Percentiles rank a stretch among this genome's conserved stretches.
phyloP scores from a whole-genome alignment of 768 basidiomycete species.

The Tephrocybe rancida region DNA sequence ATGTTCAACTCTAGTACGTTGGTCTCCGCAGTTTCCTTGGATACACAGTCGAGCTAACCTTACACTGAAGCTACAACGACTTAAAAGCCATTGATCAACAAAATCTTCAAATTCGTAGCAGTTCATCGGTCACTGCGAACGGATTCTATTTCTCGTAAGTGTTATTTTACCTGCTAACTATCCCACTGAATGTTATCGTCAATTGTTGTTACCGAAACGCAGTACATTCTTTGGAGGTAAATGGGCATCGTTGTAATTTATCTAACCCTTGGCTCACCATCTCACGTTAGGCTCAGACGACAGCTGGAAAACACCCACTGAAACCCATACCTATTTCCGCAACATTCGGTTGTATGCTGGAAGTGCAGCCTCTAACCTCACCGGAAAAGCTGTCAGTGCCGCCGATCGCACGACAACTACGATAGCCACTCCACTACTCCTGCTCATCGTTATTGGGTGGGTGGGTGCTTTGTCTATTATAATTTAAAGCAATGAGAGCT shows the following conservation, averaged over 20 bases:
- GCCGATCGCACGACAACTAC: conserved; percentile 14
- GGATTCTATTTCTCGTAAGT: conserved; percentile 78
- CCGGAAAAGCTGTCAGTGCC: conserved; percentile 32
- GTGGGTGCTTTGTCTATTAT: conserved; percentile 3
- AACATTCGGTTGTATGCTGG: conserved; percentile 71
- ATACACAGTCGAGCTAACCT: background rate
- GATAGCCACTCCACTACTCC: background rate
- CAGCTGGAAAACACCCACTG: conserved; percentile 71
- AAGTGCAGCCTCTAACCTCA: conserved; percentile 48
- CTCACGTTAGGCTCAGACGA: conserved; percentile 53
- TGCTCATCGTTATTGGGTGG: conserved; percentile 3
- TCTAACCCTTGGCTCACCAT: conserved; percentile 18
- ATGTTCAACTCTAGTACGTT: conserved; percentile 68
- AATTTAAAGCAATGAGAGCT: no score
- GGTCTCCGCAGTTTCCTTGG: background rate
- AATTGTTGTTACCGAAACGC: background rate
- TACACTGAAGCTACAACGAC: conserved; percentile 64
- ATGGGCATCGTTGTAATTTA: background rate
- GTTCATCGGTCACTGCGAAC: conserved; percentile 51
- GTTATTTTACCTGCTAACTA: conserved; percentile 1
- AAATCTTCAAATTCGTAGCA: conserved; percentile 65
- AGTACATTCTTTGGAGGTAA: conserved; percentile 85
- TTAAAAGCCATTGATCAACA: conserved; percentile 59
- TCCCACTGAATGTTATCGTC: conserved; percentile 3
- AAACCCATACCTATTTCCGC: conserved; percentile 75